Evolutionary conservation across 768 basidiomycete genomes (phyloP), one percentile per base, ranked within the genome.

Genomic region (Russula vinacea): DNA sequence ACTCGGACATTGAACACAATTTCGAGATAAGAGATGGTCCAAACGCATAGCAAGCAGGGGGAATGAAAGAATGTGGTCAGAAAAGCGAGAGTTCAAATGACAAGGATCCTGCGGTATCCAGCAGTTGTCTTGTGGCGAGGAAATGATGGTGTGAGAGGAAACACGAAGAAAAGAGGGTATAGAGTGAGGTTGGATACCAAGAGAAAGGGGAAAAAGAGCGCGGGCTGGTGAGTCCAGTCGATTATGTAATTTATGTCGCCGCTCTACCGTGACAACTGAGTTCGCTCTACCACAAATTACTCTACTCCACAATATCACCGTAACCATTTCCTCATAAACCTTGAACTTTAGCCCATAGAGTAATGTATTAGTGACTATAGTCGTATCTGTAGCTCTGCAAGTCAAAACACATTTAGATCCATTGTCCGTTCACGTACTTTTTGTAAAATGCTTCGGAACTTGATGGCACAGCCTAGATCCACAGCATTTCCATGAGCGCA

Each of bases 371-470:
- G 50, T 60, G 66, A 22, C 66, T 57, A 8, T 67, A 67, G 29
- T 67, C 66, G 35, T 65, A 67, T 60, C 66, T 67, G 35, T 22
- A 19, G n/a, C 5, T 40, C 16, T 0, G 2, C 24, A 17, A 10
- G 64, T 60, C 16, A 58, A 49, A 47, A 22, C 14, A 5, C 22
- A 24, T 39, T 16, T 14, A 35, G 24, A 29, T 9, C 19, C 13
- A 5, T 14, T 10, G 2, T 26, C n/a, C 32, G 0, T 13, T 29
- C 45, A 69, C 86, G 58, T 68, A 91, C 92, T 91, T 92, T 70
- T 78, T 84, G 74, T 93, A 96, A 72, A 96, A 96, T 1, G 80
- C 83, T 74, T 94, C 93, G 9, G 89, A 89, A 70, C 93, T 88
- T 8, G 84, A 81, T 19, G 90, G 86, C 32, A 84, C 78, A 7